phyloP scores from a whole-genome alignment of 257 asterid species.

The Catharanthus roseus region DNA sequence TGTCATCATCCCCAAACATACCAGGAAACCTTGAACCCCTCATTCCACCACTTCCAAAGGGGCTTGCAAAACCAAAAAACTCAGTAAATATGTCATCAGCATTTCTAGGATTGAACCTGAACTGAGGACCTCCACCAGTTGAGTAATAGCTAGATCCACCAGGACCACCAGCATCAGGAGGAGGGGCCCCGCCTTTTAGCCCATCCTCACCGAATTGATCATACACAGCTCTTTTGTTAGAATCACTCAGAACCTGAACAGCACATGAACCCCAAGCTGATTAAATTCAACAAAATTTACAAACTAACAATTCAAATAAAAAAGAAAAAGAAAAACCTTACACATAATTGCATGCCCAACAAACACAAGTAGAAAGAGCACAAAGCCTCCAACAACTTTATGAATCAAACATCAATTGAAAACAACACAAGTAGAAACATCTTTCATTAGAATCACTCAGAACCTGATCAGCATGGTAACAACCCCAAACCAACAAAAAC shows the following conservation, averaged over 20 bases:
- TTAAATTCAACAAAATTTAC: neutral
- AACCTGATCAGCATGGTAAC: slow-evolving; percentile 26
- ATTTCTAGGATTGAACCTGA: slow-evolving; percentile 37
- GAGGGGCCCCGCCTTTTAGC: slow-evolving; percentile 36
- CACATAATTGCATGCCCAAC: neutral
- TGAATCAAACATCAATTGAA: no score
- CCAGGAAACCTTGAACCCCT: slow-evolving; percentile 25
- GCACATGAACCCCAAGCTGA: neutral
- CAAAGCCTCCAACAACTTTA: neutral
- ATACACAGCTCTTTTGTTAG: slow-evolving; percentile 40
- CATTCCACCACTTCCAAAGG: slow-evolving; percentile 33
- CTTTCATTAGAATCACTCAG: slow-evolving; percentile 43
- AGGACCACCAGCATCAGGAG: slow-evolving; percentile 36
- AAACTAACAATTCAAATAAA: neutral
- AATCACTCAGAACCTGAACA: slow-evolving; percentile 40
- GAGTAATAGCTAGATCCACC: slow-evolving; percentile 32
- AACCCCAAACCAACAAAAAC: neutral
- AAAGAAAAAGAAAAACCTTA: no score
- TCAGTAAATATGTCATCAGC: slow-evolving; percentile 48
- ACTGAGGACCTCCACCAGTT: slow-evolving; percentile 36
- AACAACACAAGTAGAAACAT: neutral
- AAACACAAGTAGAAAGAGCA: neutral
- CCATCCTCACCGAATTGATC: slow-evolving; percentile 53
- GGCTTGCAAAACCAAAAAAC: slow-evolving; percentile 31
- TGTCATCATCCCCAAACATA: slow-evolving; percentile 30